A percentile compares a stretch with the other conserved stretches of the same genome.
These are phyloP conservation scores for Pholiota conissans DNA, from an alignment of 768 basidiomycete genomes.

Conservation along the genomic window DNA sequence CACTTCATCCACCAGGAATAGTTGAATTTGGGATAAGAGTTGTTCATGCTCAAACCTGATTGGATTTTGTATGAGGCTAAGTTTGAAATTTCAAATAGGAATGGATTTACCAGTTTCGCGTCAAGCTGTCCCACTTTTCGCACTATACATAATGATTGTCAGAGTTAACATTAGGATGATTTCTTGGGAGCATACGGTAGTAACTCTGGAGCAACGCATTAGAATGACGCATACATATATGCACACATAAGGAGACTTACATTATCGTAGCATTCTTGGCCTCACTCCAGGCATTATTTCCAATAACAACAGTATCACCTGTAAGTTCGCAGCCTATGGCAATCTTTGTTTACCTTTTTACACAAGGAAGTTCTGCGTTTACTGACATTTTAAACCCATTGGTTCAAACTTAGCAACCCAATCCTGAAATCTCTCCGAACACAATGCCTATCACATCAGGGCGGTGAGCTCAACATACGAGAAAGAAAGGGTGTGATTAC, in stretches of 20 bases:
- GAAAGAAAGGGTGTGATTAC: slow-evolving; percentile 31
- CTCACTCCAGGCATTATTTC: slow-evolving; percentile 68
- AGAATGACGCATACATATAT: neutral
- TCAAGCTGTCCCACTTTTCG: slow-evolving; percentile 96
- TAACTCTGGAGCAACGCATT: slow-evolving; percentile 50
- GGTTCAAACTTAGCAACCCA: slow-evolving; percentile 82
- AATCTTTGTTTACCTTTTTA: neutral
- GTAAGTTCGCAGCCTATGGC: slow-evolving; percentile 82
- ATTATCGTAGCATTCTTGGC: slow-evolving; percentile 79
- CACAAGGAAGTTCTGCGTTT: neutral
- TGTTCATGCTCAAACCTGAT: slow-evolving; percentile 63
- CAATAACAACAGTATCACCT: slow-evolving; percentile 79
- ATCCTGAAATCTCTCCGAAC: slow-evolving; percentile 79
- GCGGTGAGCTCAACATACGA: neutral
- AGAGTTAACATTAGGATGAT: neutral
- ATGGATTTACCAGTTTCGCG: slow-evolving; percentile 69
- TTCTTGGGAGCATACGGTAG: slow-evolving; percentile 55
- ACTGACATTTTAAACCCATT: slow-evolving; percentile 74
- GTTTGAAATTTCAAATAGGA: neutral
- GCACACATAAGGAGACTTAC: slow-evolving; percentile 33
- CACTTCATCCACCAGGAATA: slow-evolving; percentile 94
- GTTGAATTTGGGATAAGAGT: slow-evolving; percentile 66
- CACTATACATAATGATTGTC: slow-evolving; percentile 44
- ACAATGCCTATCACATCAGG: slow-evolving; percentile 64
- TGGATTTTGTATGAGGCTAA: neutral